Base-by-base conservation (phyloP, 345 rosid genomes). In the Salix suchowensis region DNA sequence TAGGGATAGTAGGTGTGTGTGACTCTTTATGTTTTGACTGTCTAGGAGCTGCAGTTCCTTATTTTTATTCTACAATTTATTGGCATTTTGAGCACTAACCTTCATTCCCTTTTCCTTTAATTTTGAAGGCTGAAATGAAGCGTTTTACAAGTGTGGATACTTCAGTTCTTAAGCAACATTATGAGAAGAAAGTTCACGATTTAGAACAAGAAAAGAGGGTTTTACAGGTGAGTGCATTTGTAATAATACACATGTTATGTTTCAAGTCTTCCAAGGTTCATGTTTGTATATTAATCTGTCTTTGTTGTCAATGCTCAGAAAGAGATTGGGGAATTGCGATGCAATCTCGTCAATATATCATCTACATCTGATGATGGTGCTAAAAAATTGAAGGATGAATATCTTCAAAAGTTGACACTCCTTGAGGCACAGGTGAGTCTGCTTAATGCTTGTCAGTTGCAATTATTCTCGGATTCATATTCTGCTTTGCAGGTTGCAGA, bases 51-150 rank as follows among this genome's bases (percentile, higher is more conserved):
- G 55, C 55, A 50, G n/a, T 6, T 50, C 7, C 55, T 50, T 50
- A 18, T 50, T 50, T 50, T 65, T 2, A 19, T 64, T 52, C 19
- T 36, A 15, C 40, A 24, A 52, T 74, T 11, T 44, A 1, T 36
- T 65, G 67, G 32, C 70, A 36, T 68, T 68, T 70, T 71, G 73
- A 24, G 58, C 34, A 39, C 19, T 18, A 13, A 44, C 19, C 46
- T 61, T 12, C 67, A 26, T 61, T 30, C 28, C 40, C 19, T 50
- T 9, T 67, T 54, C 65, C 79, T 80, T 76, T 70, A 21, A 39
- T 68, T 77, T 70, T 85, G 77, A 84, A 96, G 99, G 99, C 97
- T 86, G 99, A 93, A 87, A 96, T 96, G 99, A 93, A 92, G 85
- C 87, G 82, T 24, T 89, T 88, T 76, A 24, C 91, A 48, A 82